Base-by-base conservation (phyloP, 108 stramenopile genomes). In the Cyclotella kingstonii region DNA sequence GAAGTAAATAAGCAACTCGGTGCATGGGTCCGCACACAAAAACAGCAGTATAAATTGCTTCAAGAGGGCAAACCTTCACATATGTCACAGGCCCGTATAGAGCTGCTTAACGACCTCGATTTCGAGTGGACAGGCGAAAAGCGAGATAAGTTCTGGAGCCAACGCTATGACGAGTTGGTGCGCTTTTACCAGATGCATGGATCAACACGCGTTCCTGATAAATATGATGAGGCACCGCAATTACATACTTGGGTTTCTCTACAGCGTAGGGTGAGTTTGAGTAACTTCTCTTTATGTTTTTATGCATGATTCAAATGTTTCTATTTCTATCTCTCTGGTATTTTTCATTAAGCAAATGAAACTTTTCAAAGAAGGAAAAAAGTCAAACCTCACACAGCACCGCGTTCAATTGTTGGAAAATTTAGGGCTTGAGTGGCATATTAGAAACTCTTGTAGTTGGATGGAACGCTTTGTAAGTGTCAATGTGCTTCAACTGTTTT, bases 11-110 rank as follows among this genome's bases (percentile, higher is more conserved):
- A 51, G 39, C 60, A 62, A 44, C 71, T 85, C 30, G 63, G 60
- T 27, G 67, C 81, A 0, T 85, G 84, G 84, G 60, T 80, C 23
- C 77, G 80, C 33, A 72, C 78, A 33, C 85, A 87, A 51, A 76
- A 82, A 41, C 71, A 79, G 8, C 82, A 86, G 54, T 81, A 72
- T 69, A 75, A 79, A 28, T 31, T 80, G 21, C 34, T 70, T 30
- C 15, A 48, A 14, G 73, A 82, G 39, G 85, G 85, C 5, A 73
- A 74, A 9, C 53, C 63, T 18, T 75, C 68, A 2, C 79, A 82
- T 48, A 72, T 87, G 58, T 78, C 85, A 2, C 62, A 50, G 23
- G 65, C 53, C 21, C 75, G 85, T 12, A 74, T 84, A 15, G 61
- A 73, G 0, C 52, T 80, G 31, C 69, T 87, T n/a, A 53, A 79